These are phyloP conservation scores for Raffaelea arxii DNA, from an alignment of 2,329 filamentous ascomycete genomes.

Conservation along the genomic window DNA sequence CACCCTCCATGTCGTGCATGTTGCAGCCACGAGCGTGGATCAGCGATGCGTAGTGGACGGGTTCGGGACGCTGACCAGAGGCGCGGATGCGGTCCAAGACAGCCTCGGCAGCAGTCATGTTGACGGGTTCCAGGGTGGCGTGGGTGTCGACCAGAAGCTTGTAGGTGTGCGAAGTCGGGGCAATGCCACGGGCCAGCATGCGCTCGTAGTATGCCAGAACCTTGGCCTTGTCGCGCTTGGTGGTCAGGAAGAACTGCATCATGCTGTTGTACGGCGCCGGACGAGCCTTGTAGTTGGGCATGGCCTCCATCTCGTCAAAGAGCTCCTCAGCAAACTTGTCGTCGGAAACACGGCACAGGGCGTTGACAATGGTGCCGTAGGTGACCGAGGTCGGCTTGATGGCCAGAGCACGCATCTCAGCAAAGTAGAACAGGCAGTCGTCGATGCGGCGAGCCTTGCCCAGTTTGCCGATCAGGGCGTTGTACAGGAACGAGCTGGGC, in stretches of 20 bases:
- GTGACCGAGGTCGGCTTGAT: slow-evolving; percentile 96
- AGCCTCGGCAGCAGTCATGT: slow-evolving; percentile 79
- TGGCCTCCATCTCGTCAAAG: slow-evolving; percentile 98
- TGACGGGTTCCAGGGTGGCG: slow-evolving; percentile 81
- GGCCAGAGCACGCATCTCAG: slow-evolving; percentile 86
- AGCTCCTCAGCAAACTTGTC: slow-evolving; percentile 96
- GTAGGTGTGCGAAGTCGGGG: slow-evolving; percentile 91
- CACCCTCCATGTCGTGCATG: slow-evolving; percentile 79
- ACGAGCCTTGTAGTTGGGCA: slow-evolving; percentile 97
- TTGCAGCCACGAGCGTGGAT: slow-evolving; percentile 96
- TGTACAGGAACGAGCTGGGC: slow-evolving; percentile 95
- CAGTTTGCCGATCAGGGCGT: slow-evolving; percentile 94
- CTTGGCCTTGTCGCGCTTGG: slow-evolving; percentile 91
- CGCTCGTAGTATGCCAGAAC: slow-evolving; percentile 90
- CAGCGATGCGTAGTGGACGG: slow-evolving; percentile 89
- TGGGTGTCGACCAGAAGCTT: slow-evolving; percentile 95
- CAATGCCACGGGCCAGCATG: slow-evolving; percentile 79
- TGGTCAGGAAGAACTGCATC: slow-evolving; percentile 98
- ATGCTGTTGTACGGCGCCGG: slow-evolving; percentile 97
- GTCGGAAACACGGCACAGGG: slow-evolving; percentile 90
- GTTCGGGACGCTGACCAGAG: slow-evolving; percentile 68
- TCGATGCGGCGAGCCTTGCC: slow-evolving; percentile 97
- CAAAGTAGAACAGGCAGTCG: slow-evolving; percentile 96
- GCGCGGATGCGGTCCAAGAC: slow-evolving; percentile 70
- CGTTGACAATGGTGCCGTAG: slow-evolving; percentile 97